Evolutionary conservation across 164 flowering plant genomes (phyloP).

Genomic region (Aristolochia californica): DNA sequence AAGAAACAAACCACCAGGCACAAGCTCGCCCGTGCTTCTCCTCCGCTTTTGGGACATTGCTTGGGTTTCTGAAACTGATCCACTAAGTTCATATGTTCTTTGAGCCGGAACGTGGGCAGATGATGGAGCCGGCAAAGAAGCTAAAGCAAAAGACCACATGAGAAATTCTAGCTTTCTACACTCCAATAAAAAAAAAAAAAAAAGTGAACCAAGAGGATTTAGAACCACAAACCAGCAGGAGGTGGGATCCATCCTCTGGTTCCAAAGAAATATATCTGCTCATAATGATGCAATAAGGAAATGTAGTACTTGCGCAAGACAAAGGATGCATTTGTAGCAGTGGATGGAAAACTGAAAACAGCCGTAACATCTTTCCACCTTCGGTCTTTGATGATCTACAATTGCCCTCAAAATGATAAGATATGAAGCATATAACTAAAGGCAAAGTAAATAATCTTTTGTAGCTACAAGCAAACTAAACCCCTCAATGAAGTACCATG

Average conservation of each 20-base stretch:
- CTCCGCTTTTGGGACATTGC: constrained; percentile 17
- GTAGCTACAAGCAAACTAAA: background rate
- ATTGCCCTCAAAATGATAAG: background rate
- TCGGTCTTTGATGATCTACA: constrained; percentile 59
- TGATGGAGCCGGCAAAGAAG: constrained; percentile 25
- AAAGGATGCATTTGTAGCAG: constrained; percentile 96
- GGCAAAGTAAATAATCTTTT: background rate
- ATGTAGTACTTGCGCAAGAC: constrained; percentile 82
- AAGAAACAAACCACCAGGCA: constrained; percentile 30
- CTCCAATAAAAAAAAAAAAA: background rate
- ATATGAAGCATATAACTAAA: background rate
- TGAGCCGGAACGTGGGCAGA: constrained; percentile 14
- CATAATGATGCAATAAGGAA: constrained; percentile 72
- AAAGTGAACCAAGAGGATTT: too few relatives aligned
- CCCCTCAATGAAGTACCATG: background rate
- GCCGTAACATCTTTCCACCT: constrained; percentile 94
- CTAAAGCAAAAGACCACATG: constrained; percentile 17
- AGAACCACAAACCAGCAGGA: constrained; percentile 29
- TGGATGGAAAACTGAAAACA: constrained; percentile 79
- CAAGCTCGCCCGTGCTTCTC: constrained; percentile 13
- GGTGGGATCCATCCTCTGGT: constrained; percentile 42
- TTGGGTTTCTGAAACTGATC: constrained; percentile 21
- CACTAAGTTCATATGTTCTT: constrained; percentile 11
- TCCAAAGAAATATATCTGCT: constrained; percentile 71
- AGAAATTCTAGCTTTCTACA: background rate